These are phyloP conservation scores for Mycena haematopus DNA, from an alignment of 768 basidiomycete genomes.

Conservation along the genomic window DNA sequence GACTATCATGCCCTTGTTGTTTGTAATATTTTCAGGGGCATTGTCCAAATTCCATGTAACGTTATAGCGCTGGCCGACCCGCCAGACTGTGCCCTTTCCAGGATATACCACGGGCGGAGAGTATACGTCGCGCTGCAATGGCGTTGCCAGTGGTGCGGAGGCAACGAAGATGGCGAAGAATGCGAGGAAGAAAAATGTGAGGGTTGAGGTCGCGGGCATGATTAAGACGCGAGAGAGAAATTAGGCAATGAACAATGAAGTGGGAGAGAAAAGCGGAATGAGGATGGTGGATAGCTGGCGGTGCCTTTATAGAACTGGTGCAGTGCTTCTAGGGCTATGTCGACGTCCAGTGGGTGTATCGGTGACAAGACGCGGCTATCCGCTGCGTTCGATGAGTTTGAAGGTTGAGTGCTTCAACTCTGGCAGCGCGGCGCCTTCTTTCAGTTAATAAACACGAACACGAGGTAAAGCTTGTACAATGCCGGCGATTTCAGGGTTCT, in stretches of 20 bases:
- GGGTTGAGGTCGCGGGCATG: conserved; percentile 30
- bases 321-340: conserved; percentile 16
- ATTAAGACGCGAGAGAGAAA: conserved; percentile 18
- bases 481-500: conserved; percentile 19
- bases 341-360: conserved; percentile 6
- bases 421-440: conserved; percentile 26
- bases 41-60: conserved; percentile 56
- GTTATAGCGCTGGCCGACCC: conserved; percentile 47
- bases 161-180: conserved; percentile 32
- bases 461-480: conserved; percentile 24
- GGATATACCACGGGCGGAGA: conserved; percentile 56
- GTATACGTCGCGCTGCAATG: conserved; percentile 49
- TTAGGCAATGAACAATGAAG: conserved; percentile 20
- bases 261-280: conserved; percentile 15
- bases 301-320: conserved; percentile 20
- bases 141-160: conserved; percentile 30
- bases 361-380: conserved; percentile 18
- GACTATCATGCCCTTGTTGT: conserved; percentile 46
- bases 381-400: conserved; percentile 28
- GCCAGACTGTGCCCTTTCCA: conserved; percentile 48
- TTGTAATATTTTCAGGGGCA: conserved; percentile 50
- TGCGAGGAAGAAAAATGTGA: conserved; percentile 28
- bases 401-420: conserved; percentile 23
- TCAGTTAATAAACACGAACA: conserved; percentile 14
- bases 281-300: conserved; percentile 1